Evolutionary conservation across 139 green algal genomes (phyloP), one percentile per base, ranked within the genome.

Genomic region (Picochlorum sp.): DNA sequence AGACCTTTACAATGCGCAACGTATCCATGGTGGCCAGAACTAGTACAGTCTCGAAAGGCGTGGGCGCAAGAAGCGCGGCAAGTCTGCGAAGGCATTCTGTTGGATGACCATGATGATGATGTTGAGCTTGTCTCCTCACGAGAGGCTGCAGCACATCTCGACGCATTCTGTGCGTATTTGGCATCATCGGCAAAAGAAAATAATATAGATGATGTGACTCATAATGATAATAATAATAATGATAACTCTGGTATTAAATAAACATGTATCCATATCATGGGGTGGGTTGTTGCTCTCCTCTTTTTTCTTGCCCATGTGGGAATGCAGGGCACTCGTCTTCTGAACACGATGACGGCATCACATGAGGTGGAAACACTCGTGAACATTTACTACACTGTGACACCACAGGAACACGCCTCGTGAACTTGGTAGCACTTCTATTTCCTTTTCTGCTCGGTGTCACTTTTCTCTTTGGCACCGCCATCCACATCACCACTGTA

Each of bases 401-500:
- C 38, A 68, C 60, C 30, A 74, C 51, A 15, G 71, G 71, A 38
- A 77, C 54, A 60, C 66, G 73, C 20, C 71, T 63, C 20, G 73
- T 73, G 38, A 56, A 61, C 52, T 77, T 77, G 41, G n/a, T 77
- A 15, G 71, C 71, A 52, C 45, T 73, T 47, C 71, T 60, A 23
- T 72, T 77, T 34, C 71, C 71, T 24, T 66, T 73, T 11, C 71
- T 55, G 45, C 68, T 58, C 6, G 65, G 71, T 18, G 71, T 69
- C 20, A 77, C 71, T 65, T 77, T 77, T 15, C 68, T 49, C 44
- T 77, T 77, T 4, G 71, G 71, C 11, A 50, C 71, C 3, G 71
- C 71, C 26, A 73, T 49, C 70, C 26, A 60, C 31, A 63, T 54
- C 47, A 54, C 47, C 15, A 54, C 15, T 20, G 16, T 20, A 21